Base-by-base conservation (phyloP, 2,329 filamentous ascomycete species). In the Fusarium agapanthi region DNA sequence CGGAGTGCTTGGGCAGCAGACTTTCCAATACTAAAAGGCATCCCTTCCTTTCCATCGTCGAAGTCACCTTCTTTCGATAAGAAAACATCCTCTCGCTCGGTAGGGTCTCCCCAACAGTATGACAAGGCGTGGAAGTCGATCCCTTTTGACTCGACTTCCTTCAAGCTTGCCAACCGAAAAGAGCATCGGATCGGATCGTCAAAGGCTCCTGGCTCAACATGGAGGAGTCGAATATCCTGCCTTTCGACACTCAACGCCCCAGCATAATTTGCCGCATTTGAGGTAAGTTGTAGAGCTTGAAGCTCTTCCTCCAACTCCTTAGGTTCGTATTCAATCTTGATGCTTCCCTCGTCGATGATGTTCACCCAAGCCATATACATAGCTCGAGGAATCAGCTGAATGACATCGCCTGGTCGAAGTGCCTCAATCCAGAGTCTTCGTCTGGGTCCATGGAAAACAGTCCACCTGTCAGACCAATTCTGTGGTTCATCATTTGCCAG, bases 361-460 rank as follows among this genome's bases (percentile, higher is more conserved):
- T 74, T 74, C 4, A 74, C 70, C 72, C 69, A 74, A 15, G 65
- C 72, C 13, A 58, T 56, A 5, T 75, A 75, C 22, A 61, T 70
- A 6, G 72, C 72, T 24, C 67, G 62, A 3, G 72, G 72, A 5
- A 75, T 61, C 2, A 74, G 60, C 8, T 75, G 72, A 5, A 74
- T 65, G 0, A 71, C 20, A 22, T 74, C 72, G 0, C 72, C 72
- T 8, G 72, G 57, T 3, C 56, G 51, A 8, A 74, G 15, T 0
- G 59, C 72, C 16, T 72, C 48, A 2, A 74, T 64, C 72, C 69
- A 75, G 1, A 65, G 47, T 4, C 69, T 34, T 20, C 64, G 35
- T 0, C 72, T 43, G 0, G 70, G 70, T 2, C 70, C 70, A 9
- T 60, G 65, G 3, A 44, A 48, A 0, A 63, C 48, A 2, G 69